Conservation (phyloP, 768 basidiomycete genomes). For the Lactifluus echinatus region DNA sequence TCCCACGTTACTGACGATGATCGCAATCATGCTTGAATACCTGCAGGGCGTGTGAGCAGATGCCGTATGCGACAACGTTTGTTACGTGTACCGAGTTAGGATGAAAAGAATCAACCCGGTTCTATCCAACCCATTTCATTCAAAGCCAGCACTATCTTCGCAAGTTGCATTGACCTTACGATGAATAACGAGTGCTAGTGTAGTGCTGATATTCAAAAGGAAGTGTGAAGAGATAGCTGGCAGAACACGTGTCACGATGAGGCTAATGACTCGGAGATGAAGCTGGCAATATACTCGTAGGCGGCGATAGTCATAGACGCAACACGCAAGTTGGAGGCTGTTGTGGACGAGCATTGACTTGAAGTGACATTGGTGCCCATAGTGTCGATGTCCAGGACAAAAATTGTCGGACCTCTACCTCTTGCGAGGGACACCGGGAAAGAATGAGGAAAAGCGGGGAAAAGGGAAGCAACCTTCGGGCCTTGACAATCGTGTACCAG, state of each 20-base stretch:
- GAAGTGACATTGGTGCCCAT: not conserved
- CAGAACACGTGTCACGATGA: not conserved
- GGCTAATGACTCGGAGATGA: no score
- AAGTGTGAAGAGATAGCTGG: constrained; percentile 18
- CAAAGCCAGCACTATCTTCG: not conserved
- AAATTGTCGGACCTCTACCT: no score
- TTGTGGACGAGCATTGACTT: not conserved
- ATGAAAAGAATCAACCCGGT: constrained; percentile 12
- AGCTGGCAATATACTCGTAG: constrained; percentile 13
- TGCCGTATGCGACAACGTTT: not conserved
- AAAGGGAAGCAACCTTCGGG: no score
- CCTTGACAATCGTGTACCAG: no score
- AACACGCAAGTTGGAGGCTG: constrained; percentile 12
- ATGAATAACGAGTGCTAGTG: not conserved
- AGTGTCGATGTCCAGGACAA: no score
- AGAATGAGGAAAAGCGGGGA: no score
- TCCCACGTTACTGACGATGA: constrained; percentile 48
- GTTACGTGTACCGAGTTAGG: constrained; percentile 6
- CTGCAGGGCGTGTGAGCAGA: constrained; percentile 24
- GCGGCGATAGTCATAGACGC: constrained; percentile 11
- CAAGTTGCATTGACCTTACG: not conserved
- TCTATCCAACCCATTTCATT: not conserved
- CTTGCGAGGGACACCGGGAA: no score
- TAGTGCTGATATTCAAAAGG: constrained; percentile 16
- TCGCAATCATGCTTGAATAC: constrained; percentile 36